phyloP scores from a whole-genome alignment of 306 rosid genomes.

The Pyrus betulifolia region DNA sequence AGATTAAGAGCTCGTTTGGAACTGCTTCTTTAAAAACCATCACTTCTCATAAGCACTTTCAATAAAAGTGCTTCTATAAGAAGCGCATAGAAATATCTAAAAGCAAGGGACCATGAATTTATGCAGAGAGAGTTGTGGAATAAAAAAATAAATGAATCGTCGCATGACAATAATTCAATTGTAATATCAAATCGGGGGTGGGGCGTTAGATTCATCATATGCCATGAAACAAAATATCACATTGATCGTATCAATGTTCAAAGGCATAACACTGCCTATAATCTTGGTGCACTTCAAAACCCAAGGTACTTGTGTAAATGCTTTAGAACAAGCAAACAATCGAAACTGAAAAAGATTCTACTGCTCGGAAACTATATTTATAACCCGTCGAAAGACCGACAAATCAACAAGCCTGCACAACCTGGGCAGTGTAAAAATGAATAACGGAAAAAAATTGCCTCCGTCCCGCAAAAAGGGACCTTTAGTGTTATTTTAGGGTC shows the following conservation, averaged over 20 bases:
- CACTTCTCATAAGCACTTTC: too few species aligned
- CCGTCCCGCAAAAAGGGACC: conserved; percentile 24
- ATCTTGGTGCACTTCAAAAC: background rate
- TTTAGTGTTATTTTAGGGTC: conserved; percentile 17
- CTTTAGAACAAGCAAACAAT: conserved; percentile 7
- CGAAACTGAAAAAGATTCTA: background rate
- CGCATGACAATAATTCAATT: too few species aligned
- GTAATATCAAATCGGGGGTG: too few species aligned
- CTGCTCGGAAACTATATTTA: background rate
- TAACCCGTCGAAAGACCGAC: conserved; percentile 23
- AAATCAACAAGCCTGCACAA: conserved; percentile 11
- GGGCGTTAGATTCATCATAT: background rate
- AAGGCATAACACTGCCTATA: background rate
- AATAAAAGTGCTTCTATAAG: too few species aligned
- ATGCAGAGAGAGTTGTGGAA: background rate
- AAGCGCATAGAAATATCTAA: too few species aligned
- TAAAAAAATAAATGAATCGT: too few species aligned
- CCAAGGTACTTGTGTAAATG: background rate
- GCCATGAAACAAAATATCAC: background rate
- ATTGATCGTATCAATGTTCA: background rate
- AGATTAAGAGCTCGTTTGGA: too few species aligned
- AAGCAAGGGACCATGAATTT: too few species aligned
- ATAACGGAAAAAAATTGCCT: conserved; percentile 21
- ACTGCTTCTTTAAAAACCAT: too few species aligned
- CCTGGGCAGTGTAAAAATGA: conserved; percentile 4